phyloP scores from a whole-genome alignment of 2,329 filamentous ascomycete genomes.

The Apiospora arundinis region DNA sequence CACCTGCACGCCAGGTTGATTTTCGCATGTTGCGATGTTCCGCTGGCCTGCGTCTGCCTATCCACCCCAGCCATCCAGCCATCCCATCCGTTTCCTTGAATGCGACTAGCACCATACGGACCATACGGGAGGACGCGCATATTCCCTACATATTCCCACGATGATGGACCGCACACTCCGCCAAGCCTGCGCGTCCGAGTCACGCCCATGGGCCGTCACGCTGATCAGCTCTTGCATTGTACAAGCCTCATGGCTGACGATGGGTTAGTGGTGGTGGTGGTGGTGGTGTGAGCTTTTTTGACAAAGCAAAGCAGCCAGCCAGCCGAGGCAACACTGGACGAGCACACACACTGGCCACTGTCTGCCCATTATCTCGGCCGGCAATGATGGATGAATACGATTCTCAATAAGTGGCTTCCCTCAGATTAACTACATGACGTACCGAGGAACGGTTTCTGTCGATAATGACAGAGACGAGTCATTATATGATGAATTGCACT shows the following conservation, averaged over 20 bases:
- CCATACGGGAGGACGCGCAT: slow-evolving; percentile 16
- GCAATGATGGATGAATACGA: background rate
- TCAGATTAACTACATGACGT: slow-evolving; percentile 14
- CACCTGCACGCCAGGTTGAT: no score
- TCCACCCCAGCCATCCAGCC: background rate
- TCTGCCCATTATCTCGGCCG: background rate
- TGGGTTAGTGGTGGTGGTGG: no score
- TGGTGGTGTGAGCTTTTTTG: no score
- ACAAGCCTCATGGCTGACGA: slow-evolving; percentile 4
- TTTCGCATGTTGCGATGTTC: slow-evolving; percentile 29
- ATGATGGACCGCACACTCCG: slow-evolving; percentile 12
- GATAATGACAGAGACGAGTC: slow-evolving; percentile 12
- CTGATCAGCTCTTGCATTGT: slow-evolving; percentile 8
- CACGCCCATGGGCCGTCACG: background rate
- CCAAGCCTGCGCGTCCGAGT: slow-evolving; percentile 11
- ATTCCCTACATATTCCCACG: slow-evolving; percentile 15
- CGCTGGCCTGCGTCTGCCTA: background rate
- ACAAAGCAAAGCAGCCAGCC: background rate
- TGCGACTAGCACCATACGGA: slow-evolving; percentile 8
- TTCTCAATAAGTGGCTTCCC: background rate
- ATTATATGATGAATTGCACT: slow-evolving; percentile 19
- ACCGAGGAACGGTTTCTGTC: background rate
- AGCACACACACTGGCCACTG: background rate
- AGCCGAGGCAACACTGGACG: background rate
- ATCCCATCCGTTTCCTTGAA: slow-evolving; percentile 7